Evolutionary conservation across 257 asterid species (phyloP).

Genomic region (Linderniella brevidens): DNA sequence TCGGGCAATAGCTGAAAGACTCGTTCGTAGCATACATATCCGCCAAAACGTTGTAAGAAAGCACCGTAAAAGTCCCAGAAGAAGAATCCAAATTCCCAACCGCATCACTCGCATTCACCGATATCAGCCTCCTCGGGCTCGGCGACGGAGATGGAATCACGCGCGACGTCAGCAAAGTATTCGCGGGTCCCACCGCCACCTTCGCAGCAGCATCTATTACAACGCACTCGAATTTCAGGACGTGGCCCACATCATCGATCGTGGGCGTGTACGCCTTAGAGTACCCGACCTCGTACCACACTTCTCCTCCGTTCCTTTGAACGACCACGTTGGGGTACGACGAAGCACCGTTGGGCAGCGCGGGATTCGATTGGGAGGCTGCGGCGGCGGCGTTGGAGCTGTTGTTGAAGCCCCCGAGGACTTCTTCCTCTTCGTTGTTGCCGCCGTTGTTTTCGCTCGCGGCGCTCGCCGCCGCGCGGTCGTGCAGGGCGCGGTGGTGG

Average conservation of each 20-base stretch:
- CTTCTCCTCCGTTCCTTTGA: constrained; percentile 79
- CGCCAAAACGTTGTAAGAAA: constrained; percentile 77
- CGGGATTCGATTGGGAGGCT: constrained; percentile 44
- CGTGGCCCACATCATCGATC: constrained; percentile 79
- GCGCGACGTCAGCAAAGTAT: constrained; percentile 56
- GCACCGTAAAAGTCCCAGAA: constrained; percentile 69
- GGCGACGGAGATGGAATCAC: constrained; percentile 98
- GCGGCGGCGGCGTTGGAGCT: constrained; percentile 43
- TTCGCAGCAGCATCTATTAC: constrained; percentile 60
- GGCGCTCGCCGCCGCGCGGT: constrained; percentile 78
- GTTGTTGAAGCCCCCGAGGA: constrained; percentile 62
- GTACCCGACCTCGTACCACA: constrained; percentile 88
- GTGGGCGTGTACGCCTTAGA: constrained; percentile 84
- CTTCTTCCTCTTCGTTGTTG: constrained; percentile 71
- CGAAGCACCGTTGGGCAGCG: constrained; percentile 47
- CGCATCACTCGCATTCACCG: constrained; percentile 46
- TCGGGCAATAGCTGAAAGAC: constrained; percentile 66
- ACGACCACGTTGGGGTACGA: constrained; percentile 61
- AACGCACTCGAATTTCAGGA: constrained; percentile 81
- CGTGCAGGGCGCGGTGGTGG: constrained; percentile 87
- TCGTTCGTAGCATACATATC: constrained; percentile 69
- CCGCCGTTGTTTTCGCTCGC: constrained; percentile 56
- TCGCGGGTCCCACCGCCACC: constrained; percentile 45
- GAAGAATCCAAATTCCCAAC: constrained; percentile 49
- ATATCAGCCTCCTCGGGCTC: constrained; percentile 64